phyloP scores from a whole-genome alignment of 75 land plant genomes.

The Ceratopteris richardii region DNA sequence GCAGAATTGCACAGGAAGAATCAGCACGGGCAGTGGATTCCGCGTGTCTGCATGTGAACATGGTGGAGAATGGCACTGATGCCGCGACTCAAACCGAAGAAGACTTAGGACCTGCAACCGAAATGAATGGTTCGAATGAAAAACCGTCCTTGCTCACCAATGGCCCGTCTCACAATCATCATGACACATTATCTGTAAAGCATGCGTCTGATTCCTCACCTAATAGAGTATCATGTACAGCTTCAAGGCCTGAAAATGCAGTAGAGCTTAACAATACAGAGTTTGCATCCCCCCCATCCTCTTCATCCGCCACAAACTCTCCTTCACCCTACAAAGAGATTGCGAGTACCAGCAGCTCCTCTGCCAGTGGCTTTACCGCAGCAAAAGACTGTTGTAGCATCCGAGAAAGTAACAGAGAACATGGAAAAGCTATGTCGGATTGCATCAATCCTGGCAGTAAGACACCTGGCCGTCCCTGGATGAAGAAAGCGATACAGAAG shows the following conservation, averaged over 20 bases:
- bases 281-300: too few species aligned
- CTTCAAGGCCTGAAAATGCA: too few species aligned
- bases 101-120: background rate
- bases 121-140: too few species aligned
- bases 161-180: background rate
- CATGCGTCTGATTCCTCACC: too few species aligned
- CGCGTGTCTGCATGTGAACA: background rate
- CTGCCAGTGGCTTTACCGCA: background rate
- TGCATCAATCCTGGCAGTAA: background rate
- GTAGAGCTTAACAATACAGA: too few species aligned
- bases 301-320: too few species aligned
- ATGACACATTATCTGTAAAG: background rate
- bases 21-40: too few species aligned
- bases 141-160: background rate
- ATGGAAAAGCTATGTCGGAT: background rate
- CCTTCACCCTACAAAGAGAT: too few species aligned
- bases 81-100: constrained; percentile 4
- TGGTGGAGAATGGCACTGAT: constrained; percentile 2
- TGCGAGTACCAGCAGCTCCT: too few species aligned
- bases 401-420: background rate
- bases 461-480: background rate
- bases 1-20: too few species aligned
- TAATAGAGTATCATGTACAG: too few species aligned
- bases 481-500: background rate
- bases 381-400: background rate